These are phyloP conservation scores for Ogataea angusta DNA, from an alignment of 805 yeast species.

Conservation along the genomic window DNA sequence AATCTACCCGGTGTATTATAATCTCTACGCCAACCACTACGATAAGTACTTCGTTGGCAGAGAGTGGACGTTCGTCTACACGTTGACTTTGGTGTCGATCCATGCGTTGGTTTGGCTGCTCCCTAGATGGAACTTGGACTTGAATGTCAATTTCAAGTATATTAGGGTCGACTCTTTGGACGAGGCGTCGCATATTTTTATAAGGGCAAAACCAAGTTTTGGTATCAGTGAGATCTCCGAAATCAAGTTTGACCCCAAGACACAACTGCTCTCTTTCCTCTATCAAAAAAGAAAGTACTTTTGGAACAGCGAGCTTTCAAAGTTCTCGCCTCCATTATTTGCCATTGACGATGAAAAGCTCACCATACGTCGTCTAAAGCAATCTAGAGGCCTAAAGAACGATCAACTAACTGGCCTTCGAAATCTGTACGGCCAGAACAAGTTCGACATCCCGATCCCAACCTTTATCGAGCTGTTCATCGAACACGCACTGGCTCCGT, in stretches of 20 bases:
- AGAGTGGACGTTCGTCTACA: slow-evolving; percentile 93
- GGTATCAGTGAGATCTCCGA: slow-evolving; percentile 81
- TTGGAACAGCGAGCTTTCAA: slow-evolving; percentile 48
- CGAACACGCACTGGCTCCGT: slow-evolving; percentile 98
- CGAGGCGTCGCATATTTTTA: slow-evolving; percentile 69
- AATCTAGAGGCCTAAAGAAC: slow-evolving; percentile 33
- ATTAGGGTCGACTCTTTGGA: slow-evolving; percentile 44
- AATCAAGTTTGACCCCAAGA: slow-evolving; percentile 52
- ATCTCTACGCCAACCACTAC: slow-evolving; percentile 64
- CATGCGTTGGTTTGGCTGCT: slow-evolving; percentile 78
- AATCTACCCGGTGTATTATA: slow-evolving; percentile 69
- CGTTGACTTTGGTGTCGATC: slow-evolving; percentile 67
- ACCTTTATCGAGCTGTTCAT: slow-evolving; percentile 85
- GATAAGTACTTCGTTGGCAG: slow-evolving; percentile 81
- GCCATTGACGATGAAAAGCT: slow-evolving; percentile 65
- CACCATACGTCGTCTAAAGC: slow-evolving; percentile 53
- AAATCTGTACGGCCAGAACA: slow-evolving; percentile 77
- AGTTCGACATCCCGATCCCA: slow-evolving; percentile 94
- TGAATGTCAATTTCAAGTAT: slow-evolving; percentile 71
- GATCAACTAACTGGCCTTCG: slow-evolving; percentile 35
- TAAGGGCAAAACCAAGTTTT: slow-evolving; percentile 78
- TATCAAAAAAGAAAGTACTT: slow-evolving; percentile 93
- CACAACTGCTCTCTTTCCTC: slow-evolving; percentile 63
- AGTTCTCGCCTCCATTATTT: slow-evolving; percentile 81
- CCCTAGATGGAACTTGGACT: slow-evolving; percentile 89